Percentiles rank a stretch among this genome's conserved stretches.
phyloP scores from a whole-genome alignment of 2,329 filamentous ascomycete species.

The Phoma herbarum region DNA sequence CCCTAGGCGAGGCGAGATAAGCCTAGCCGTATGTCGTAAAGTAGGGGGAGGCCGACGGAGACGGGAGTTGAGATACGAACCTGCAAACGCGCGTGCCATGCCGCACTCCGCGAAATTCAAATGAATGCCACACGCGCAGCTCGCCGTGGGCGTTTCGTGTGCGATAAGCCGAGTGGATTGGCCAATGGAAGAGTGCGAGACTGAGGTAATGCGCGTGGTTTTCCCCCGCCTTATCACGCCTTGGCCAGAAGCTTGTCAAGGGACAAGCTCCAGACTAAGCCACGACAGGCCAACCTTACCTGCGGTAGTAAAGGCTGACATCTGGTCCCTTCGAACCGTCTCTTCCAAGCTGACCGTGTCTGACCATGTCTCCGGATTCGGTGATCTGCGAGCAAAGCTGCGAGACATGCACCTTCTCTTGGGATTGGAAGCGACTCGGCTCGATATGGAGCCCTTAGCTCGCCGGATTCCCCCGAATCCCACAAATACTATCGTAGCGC shows the following conservation, averaged over 20 bases:
- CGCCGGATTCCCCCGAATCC: not conserved
- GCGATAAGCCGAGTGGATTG: not conserved
- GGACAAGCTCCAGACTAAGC: not conserved
- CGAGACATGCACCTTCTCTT: not conserved
- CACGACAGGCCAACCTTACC: not conserved
- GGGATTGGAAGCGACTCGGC: not conserved
- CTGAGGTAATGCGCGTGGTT: not conserved
- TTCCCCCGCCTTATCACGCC: not conserved
- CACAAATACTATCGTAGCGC: not conserved
- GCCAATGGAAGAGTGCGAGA: not conserved
- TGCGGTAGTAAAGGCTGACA: not conserved
- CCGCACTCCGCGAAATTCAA: not conserved
- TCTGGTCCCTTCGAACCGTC: not conserved
- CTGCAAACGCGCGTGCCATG: slow-evolving; percentile 1
- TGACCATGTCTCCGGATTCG: not conserved
- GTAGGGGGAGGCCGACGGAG: not conserved
- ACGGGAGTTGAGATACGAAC: slow-evolving; percentile 6
- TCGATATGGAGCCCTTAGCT: not conserved
- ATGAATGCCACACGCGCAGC: not conserved
- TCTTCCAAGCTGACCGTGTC: not conserved
- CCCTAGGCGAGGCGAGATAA: slow-evolving; percentile 1
- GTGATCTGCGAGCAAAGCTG: not conserved
- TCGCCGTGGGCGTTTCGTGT: slow-evolving; percentile 2
- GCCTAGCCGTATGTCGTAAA: slow-evolving; percentile 4
- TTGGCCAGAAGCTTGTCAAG: not conserved